Evolutionary conservation across 2,329 filamentous ascomycete genomes (phyloP).

Genomic region (Colletotrichum eleusines): DNA sequence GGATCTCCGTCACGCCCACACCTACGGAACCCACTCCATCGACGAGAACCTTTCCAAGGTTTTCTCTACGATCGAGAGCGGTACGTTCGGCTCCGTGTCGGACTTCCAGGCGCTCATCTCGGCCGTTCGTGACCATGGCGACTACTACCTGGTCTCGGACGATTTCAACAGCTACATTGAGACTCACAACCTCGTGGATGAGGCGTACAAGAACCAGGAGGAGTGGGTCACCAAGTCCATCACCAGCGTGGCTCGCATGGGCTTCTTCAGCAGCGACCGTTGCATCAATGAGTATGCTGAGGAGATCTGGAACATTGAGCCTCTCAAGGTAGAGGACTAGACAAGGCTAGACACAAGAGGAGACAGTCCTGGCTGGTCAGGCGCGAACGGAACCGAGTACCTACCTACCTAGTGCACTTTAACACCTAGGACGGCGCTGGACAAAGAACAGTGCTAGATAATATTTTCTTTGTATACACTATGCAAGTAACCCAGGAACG

Average conservation of each 20-base stretch:
- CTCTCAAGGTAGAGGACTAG: conserved; percentile 64
- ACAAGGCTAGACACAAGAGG: conserved; percentile 9
- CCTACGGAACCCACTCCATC: conserved; percentile 82
- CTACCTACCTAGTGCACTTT: conserved; percentile 14
- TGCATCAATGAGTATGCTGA: conserved; percentile 99
- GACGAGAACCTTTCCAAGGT: conserved; percentile 84
- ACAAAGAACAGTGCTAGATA: conserved; percentile 33
- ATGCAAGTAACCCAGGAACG: conserved; percentile 7
- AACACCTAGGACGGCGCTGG: conserved; percentile 24
- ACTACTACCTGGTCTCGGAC: conserved; percentile 97
- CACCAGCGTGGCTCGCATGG: conserved; percentile 90
- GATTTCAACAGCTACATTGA: conserved; percentile 96
- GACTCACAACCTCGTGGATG: conserved; percentile 91
- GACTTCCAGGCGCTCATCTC: conserved; percentile 87
- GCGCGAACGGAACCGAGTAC: conserved; percentile 24
- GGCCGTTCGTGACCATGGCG: conserved; percentile 90
- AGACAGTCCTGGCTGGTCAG: conserved; percentile 6
- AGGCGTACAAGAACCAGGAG: conserved; percentile 91
- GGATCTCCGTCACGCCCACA: conserved; percentile 90
- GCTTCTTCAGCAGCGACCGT: conserved; percentile 94
- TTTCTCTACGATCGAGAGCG: conserved; percentile 83
- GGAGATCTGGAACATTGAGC: conserved; percentile 96
- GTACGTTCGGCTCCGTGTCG: conserved; percentile 82
- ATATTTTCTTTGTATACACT: conserved; percentile 38
- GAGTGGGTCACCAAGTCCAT: conserved; percentile 94